Percentiles rank a stretch among this genome's conserved stretches.
Evolutionary conservation across 305 asterid species (phyloP).

Genomic region (Lippia alba): DNA sequence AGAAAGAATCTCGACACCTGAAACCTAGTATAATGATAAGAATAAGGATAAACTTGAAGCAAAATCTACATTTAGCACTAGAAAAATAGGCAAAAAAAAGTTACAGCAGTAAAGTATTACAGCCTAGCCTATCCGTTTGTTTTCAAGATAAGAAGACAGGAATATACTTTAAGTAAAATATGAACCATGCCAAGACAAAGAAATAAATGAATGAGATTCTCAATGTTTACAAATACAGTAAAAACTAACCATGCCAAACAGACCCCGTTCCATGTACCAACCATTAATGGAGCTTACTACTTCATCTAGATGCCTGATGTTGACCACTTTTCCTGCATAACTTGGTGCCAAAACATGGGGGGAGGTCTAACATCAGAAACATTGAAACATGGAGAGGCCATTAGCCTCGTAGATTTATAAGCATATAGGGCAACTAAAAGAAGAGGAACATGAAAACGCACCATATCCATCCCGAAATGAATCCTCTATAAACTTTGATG

Average conservation of each 20-base stretch:
- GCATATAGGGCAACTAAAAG: slow-evolving; percentile 26
- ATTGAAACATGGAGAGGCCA: slow-evolving; percentile 19
- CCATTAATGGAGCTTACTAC: slow-evolving; percentile 86
- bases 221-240: background rate
- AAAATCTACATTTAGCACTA: slow-evolving; percentile 17
- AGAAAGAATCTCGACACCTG: slow-evolving; percentile 90
- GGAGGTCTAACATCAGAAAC: slow-evolving; percentile 50
- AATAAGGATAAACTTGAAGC: slow-evolving; percentile 21
- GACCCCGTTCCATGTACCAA: slow-evolving; percentile 99
- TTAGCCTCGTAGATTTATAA: background rate
- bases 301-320: slow-evolving; percentile 85
- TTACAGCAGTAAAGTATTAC: background rate
- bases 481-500: slow-evolving; percentile 84
- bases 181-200: slow-evolving; percentile 83
- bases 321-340: slow-evolving; percentile 92
- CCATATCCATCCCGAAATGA: slow-evolving; percentile 94
- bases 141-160: background rate
- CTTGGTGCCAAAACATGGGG: slow-evolving; percentile 52
- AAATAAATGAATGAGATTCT: background rate
- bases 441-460: slow-evolving; percentile 48
- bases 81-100: slow-evolving; percentile 1
- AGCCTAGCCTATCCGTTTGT: background rate
- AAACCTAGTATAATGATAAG: slow-evolving; percentile 60
- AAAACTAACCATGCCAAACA: slow-evolving; percentile 87
- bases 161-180: slow-evolving; percentile 18